These are phyloP conservation scores for Spergularia marina DNA, from an alignment of 148 eudicot species.

Conservation along the genomic window DNA sequence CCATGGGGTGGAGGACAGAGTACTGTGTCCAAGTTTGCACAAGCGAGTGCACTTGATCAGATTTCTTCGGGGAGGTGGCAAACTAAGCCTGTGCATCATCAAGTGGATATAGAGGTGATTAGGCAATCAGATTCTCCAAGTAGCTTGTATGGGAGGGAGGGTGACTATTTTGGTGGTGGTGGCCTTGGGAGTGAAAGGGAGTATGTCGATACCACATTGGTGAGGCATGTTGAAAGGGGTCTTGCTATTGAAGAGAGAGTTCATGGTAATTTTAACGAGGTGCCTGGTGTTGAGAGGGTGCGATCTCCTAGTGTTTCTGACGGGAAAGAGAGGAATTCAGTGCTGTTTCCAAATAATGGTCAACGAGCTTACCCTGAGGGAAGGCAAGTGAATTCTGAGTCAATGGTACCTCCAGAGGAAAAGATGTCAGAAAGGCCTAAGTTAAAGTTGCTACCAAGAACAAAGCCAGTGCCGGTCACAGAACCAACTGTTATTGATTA, in stretches of 20 bases:
- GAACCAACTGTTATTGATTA: conserved; percentile 41
- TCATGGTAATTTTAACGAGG: conserved; percentile 39
- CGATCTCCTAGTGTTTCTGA: conserved; percentile 34
- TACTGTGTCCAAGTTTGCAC: conserved; percentile 68
- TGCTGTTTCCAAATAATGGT: conserved; percentile 34
- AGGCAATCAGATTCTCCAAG: conserved; percentile 44
- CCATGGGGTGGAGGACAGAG: conserved; percentile 51
- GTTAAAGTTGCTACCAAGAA: conserved; percentile 75
- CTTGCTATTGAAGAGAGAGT: conserved; percentile 38
- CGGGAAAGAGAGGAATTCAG: conserved; percentile 35
- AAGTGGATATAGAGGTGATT: conserved; percentile 55
- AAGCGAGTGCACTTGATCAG: conserved; percentile 92
- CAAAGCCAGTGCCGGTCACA: conserved; percentile 57
- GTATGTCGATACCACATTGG: conserved; percentile 35
- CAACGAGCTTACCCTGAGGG: conserved; percentile 36
- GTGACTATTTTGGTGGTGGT: conserved; percentile 22
- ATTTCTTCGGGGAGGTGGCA: conserved; percentile 95
- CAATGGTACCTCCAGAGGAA: conserved; percentile 36
- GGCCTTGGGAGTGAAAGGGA: conserved; percentile 35
- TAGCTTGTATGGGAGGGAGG: conserved; percentile 32
- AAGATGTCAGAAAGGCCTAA: conserved; percentile 55
- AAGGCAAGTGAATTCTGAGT: conserved; percentile 32
- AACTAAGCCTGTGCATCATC: conserved; percentile 52
- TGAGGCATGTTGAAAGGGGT: conserved; percentile 46
- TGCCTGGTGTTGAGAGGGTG: conserved; percentile 41